phyloP scores from a whole-genome alignment of 2,329 filamentous ascomycete genomes.

The Colletotrichum viniferum region DNA sequence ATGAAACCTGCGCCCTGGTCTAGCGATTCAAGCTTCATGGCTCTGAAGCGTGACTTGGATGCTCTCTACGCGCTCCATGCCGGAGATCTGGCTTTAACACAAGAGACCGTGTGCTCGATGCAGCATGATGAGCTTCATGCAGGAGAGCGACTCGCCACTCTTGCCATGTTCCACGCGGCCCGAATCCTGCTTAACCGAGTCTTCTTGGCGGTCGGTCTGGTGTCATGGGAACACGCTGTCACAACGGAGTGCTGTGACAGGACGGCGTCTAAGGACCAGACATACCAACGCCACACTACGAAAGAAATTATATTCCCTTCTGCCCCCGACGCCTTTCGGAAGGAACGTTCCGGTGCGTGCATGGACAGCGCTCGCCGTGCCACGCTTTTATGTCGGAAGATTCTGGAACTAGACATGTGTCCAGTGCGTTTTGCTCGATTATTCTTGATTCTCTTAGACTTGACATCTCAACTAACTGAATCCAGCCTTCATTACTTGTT shows the following conservation, averaged over 20 bases:
- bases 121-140: neutral
- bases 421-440: rapidly evolving
- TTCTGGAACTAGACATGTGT: neutral
- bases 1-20: neutral
- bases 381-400: neutral
- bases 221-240: neutral
- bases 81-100: neutral
- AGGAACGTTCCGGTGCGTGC: neutral
- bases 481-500: neutral
- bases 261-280: neutral
- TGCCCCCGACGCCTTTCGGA: neutral
- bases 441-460: neutral
- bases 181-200: neutral
- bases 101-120: neutral
- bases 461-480: neutral
- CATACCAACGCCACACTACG: neutral
- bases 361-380: neutral
- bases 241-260: neutral
- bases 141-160: rapidly evolving
- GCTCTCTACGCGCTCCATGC: neutral
- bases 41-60: neutral
- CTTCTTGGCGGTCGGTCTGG: neutral
- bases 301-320: neutral
- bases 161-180: neutral
- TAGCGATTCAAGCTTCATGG: neutral